These are phyloP conservation scores for Hypomyces perniciosus DNA, from an alignment of 2,329 filamentous ascomycete species.

Conservation along the genomic window DNA sequence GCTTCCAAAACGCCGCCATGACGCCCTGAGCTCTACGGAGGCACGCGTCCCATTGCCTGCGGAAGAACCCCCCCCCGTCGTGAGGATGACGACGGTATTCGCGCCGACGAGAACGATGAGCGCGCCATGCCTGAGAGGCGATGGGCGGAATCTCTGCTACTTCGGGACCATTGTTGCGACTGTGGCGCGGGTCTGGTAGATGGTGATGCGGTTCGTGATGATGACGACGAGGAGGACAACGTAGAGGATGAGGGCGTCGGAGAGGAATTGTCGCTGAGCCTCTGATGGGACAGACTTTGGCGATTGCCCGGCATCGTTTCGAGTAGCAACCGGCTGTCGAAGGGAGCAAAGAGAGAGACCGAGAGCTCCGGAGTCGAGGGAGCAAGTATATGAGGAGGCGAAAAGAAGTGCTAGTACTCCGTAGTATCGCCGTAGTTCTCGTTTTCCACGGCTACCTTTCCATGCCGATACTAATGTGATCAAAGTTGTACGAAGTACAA, in stretches of 20 bases:
- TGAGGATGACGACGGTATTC: not conserved
- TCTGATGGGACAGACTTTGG: not conserved
- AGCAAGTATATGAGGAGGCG: not conserved
- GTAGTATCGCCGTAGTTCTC: not conserved
- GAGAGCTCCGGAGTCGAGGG: not conserved
- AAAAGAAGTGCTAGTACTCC: not conserved
- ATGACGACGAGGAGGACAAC: conserved; percentile 2
- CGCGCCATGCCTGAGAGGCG: conserved; percentile 31
- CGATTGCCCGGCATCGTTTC: not conserved
- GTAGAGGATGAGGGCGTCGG: not conserved
- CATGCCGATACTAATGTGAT: conserved; percentile 2
- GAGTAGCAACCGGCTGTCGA: not conserved
- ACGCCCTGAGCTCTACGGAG: conserved; percentile 38
- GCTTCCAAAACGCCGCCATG: conserved; percentile 45
- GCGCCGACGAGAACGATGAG: conserved; percentile 5
- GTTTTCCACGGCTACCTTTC: conserved; percentile 5
- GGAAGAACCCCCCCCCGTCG: conserved; percentile 28
- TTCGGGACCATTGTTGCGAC: conserved; percentile 8
- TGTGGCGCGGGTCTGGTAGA: conserved; percentile 9
- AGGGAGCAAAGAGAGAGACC: too few species aligned
- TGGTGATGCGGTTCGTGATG: conserved; percentile 4
- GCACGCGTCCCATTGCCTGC: conserved; percentile 29
- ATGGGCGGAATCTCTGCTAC: conserved; percentile 15
- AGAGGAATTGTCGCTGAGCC: conserved; percentile 1
- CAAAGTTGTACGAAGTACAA: not conserved